Evolutionary conservation across 2,329 filamentous ascomycete species (phyloP), one percentile per base, ranked within the genome.

Genomic region (Pleomassaria siparia): DNA sequence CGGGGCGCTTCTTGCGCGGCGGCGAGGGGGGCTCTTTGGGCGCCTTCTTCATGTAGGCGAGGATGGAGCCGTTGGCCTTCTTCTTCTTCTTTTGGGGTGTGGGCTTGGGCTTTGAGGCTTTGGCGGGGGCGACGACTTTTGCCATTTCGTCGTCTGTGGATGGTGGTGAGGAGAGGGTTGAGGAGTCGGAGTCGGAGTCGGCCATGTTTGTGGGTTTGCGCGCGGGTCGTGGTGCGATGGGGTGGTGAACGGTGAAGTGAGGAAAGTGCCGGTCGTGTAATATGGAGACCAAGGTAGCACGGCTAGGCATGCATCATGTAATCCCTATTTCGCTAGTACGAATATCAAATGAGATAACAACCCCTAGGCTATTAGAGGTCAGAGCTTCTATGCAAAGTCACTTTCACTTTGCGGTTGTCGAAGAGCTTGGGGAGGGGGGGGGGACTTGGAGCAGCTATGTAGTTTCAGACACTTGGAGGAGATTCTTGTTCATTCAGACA

Each of bases 1-100:
- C 86, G 48, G 87, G 85, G 69, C 92, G 81, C 78, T 94, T 95
- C 62, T 83, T 79, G 72, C 80, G 81, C 62, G 79, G 73, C 51
- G 79, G 63, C 50, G 70, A 63, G 28, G 72, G 66, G 15, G 72
- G 69, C 37, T 59, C 49, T 47, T 72, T 70, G 15, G 72, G 69
- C 37, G 58, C 49, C 47, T 72, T 70, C 56, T 75, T 74, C 57
- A 68, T 67, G 62, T 67, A 69, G 49, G 60, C 59, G 51, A 70
- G 51, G 51, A 69, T 67, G 50, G 59, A 65, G 55, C 62, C 57
- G 44, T 67, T 66, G 53, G 57, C 66, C 54, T 67, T 66, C 37
- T 47, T 42, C 43, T 56, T 55, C 52, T 56, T 64, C 56, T 63
- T 64, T 48, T 56, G 53, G 2, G 59, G 50, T 13, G 55, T 51